Conservation (phyloP, 2,329 filamentous ascomycete genomes). For the Pseudogymnoascus sp. region DNA sequence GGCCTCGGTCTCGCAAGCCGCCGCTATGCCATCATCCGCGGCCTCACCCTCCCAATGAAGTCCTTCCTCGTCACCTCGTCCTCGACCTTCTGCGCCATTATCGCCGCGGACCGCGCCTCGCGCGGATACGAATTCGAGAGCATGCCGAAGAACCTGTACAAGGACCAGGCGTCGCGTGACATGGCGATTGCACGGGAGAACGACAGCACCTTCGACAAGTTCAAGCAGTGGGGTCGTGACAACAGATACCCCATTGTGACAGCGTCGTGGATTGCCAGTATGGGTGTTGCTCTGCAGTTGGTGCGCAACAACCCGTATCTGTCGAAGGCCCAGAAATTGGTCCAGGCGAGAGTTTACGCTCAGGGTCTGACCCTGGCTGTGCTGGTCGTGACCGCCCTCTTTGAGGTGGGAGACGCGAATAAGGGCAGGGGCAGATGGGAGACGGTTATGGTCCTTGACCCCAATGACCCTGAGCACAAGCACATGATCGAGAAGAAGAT, state of each 20-base stretch:
- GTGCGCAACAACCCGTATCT: slow-evolving; percentile 60
- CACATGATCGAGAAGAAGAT: slow-evolving; percentile 78
- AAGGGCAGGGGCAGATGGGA: slow-evolving; percentile 74
- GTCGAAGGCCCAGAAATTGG: slow-evolving; percentile 59
- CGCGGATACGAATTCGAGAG: slow-evolving; percentile 63
- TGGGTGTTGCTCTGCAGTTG: slow-evolving; percentile 55
- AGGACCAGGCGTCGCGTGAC: slow-evolving; percentile 54
- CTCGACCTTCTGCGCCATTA: slow-evolving; percentile 80
- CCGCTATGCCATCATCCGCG: slow-evolving; percentile 71
- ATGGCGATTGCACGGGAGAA: slow-evolving; percentile 45
- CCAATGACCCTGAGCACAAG: slow-evolving; percentile 76
- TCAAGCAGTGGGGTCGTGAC: slow-evolving; percentile 64
- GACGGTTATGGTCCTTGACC: slow-evolving; percentile 74
- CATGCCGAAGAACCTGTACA: slow-evolving; percentile 63
- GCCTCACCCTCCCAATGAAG: slow-evolving; percentile 82
- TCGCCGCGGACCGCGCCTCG: slow-evolving; percentile 71
- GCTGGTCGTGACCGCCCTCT: slow-evolving; percentile 58
- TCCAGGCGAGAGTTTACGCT: slow-evolving; percentile 70
- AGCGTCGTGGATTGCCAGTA: slow-evolving; percentile 59
- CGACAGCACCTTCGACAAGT: slow-evolving; percentile 32
- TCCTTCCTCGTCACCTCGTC: slow-evolving; percentile 80
- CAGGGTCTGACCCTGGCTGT: slow-evolving; percentile 65
- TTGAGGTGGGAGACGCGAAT: slow-evolving; percentile 69
- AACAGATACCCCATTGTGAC: slow-evolving; percentile 66
- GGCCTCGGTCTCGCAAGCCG: slow-evolving; percentile 42